Evolutionary conservation across 192 early-diverging fungal genomes (phyloP), one percentile per base, ranked within the genome.

Genomic region (Gaertneriomyces sp.): DNA sequence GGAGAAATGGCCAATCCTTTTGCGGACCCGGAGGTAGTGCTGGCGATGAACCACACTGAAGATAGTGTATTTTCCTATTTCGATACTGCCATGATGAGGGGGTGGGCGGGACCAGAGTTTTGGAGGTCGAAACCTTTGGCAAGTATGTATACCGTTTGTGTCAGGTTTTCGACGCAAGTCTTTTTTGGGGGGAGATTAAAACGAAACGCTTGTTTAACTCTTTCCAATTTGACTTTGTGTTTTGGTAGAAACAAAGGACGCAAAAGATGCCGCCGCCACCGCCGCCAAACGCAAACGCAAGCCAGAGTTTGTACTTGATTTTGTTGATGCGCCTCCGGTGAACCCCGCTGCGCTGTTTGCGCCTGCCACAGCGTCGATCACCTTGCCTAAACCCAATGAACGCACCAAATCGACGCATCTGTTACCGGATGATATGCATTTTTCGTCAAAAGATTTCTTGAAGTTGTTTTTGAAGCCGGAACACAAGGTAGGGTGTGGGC

Each of bases 21-120:
- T 6, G n/a, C n/a, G 50, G 68, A 41, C 9, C 39, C 40, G 6
- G 61, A 43, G 4, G 55, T 42, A 42, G 51, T 68, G 47, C 59
- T 45, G 19, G 20, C 51, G 56, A 54, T 61, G 56, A 64, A 63
- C n/a, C 25, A 20, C 4, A 64, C 40, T 2, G 75, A 67, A 9
- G 80, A 87, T 46, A 89, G 86, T 57, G 77, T 90, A 60, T 90
- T 93, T 61, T 85, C 84, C 19, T 94, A 95, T 73, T 96, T 96
- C 82, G 94, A 96, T 76, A 74, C 86, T 33, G 86, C 84, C 10
- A 81, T 93, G 52, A 66, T 86, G 66, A 79, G 86, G 50, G 85
- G 86, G 54, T 98, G 95, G 95, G 95, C 94, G 7, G 95, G 95
- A 11, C 92, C 94, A 10, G 91, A 90, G 62, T 90, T 92, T 70